A percentile compares a stretch with the other conserved stretches of the same genome.
Evolutionary conservation across 169 alveolate genomes (phyloP).

Genomic region (Theileria annulata): DNA sequence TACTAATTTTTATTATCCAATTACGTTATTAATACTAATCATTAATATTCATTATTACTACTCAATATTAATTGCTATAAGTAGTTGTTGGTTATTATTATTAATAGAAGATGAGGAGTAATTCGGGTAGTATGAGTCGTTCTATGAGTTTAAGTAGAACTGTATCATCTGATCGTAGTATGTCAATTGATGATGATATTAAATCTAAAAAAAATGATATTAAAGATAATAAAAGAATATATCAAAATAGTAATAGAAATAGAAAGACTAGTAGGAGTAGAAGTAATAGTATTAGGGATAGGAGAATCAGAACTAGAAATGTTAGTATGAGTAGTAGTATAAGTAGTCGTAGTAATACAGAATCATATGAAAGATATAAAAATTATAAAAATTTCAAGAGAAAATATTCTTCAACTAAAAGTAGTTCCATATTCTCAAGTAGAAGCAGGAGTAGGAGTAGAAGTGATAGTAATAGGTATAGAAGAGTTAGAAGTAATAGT

Average conservation of each 20-base stretch:
- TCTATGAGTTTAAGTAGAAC: constrained; percentile 67
- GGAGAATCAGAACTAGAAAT: constrained; percentile 8
- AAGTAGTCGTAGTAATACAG: background rate
- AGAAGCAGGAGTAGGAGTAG: constrained; percentile 3
- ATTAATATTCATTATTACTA: too few species aligned
- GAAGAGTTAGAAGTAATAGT: constrained; percentile 2
- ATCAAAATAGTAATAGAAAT: background rate
- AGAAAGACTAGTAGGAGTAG: background rate
- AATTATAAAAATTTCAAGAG: constrained; percentile 11
- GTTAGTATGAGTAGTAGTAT: background rate
- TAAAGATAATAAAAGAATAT: background rate
- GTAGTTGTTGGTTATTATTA: too few species aligned
- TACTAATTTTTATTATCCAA: too few species aligned
- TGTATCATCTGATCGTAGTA: constrained; percentile 17
- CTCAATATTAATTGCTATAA: too few species aligned
- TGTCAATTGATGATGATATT: constrained; percentile 20
- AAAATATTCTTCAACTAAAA: background rate
- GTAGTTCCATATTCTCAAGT: background rate
- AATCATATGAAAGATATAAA: background rate
- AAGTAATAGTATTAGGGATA: constrained; percentile 12
- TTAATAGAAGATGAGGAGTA: constrained; percentile 57
- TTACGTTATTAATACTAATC: too few species aligned
- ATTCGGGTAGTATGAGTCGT: constrained; percentile 61
- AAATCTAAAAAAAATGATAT: background rate
- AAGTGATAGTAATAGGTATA: background rate